phyloP scores from a whole-genome alignment of 352 stramenopile species.

The Phytophthora uliginosa region DNA sequence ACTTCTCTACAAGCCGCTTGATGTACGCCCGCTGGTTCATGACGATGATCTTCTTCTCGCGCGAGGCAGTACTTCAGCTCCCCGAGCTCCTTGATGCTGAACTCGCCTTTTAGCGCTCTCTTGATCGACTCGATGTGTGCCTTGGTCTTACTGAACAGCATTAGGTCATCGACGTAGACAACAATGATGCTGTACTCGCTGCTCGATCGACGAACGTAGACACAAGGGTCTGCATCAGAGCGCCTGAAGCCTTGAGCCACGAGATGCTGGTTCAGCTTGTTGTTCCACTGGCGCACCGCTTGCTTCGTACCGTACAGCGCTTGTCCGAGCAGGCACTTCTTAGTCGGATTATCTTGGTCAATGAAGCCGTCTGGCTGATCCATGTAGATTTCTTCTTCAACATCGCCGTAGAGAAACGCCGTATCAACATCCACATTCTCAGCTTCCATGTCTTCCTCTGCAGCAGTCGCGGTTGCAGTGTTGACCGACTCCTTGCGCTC shows the following conservation, averaged over 20 bases:
- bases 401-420: slow-evolving; percentile 33
- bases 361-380: slow-evolving; percentile 21
- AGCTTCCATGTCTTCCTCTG: slow-evolving; percentile 11
- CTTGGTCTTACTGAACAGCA: neutral
- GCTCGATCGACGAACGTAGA: slow-evolving; percentile 2
- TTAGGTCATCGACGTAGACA: neutral
- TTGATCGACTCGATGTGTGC: neutral
- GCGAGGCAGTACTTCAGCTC: slow-evolving; percentile 4
- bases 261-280: slow-evolving; percentile 7
- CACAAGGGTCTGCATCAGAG: slow-evolving; percentile 3
- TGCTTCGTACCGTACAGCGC: slow-evolving; percentile 12
- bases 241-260: slow-evolving; percentile 7
- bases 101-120: neutral
- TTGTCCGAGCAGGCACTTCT: slow-evolving; percentile 4
- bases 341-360: slow-evolving; percentile 1
- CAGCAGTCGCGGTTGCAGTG: neutral
- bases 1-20: neutral
- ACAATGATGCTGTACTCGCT: slow-evolving; percentile 8
- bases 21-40: neutral
- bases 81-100: slow-evolving; percentile 1
- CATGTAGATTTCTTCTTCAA: slow-evolving; percentile 39
- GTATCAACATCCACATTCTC: slow-evolving; percentile 39
- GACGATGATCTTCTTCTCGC: neutral
- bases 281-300: slow-evolving; percentile 15
- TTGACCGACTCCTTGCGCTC: neutral